A percentile compares a stretch with the other conserved stretches of the same genome.
Evolutionary conservation across 768 basidiomycete genomes (phyloP).

Genomic region (Boletus patriciae): DNA sequence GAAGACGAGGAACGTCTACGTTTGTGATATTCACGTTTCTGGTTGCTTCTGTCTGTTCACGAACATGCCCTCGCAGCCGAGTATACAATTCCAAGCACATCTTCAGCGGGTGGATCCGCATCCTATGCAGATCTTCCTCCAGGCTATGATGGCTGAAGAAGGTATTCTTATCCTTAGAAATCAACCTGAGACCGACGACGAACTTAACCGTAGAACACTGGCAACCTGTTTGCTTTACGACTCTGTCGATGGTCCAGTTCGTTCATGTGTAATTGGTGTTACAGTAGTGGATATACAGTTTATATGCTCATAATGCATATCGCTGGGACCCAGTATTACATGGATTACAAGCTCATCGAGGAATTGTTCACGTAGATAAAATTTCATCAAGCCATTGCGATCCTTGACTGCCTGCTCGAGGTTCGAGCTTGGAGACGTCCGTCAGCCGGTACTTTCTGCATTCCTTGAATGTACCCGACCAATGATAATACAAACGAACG

Average conservation of each 20-base stretch:
- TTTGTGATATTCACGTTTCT: constrained; percentile 19
- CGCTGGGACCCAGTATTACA: too few species aligned
- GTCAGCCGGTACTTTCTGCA: background rate
- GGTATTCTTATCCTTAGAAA: background rate
- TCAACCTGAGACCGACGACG: background rate
- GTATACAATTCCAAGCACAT: constrained; percentile 28
- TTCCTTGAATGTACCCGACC: background rate
- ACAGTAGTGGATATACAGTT: too few species aligned
- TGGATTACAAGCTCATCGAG: too few species aligned
- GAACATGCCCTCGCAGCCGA: constrained; percentile 20
- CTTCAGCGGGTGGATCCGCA: constrained; percentile 16
- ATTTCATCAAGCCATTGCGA: too few species aligned
- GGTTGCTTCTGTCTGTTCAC: background rate
- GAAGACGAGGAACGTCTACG: constrained; percentile 32
- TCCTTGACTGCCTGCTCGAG: too few species aligned
- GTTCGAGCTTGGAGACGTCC: background rate
- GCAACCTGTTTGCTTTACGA: too few species aligned
- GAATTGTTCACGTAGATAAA: too few species aligned
- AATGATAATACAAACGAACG: constrained; percentile 19
- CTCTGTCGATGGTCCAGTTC: too few species aligned
- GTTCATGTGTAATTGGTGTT: too few species aligned
- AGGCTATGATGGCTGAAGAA: constrained; percentile 27
- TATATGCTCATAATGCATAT: too few species aligned
- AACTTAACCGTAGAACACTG: too few species aligned
- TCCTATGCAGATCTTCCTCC: constrained; percentile 5